These are phyloP conservation scores for Pichia sporocuriosa DNA, from an alignment of 805 yeast genomes.

Conservation along the genomic window DNA sequence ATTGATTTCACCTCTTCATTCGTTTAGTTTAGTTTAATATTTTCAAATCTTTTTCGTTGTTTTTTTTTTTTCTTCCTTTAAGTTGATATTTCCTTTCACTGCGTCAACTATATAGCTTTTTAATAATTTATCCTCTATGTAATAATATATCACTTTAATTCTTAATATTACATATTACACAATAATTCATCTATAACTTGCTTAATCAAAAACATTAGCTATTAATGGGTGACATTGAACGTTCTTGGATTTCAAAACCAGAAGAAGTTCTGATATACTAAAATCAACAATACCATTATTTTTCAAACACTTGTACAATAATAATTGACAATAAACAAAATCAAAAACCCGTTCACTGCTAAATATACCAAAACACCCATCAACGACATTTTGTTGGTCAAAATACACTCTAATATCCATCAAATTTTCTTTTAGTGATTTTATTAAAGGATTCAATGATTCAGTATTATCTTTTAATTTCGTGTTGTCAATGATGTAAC, in stretches of 20 bases:
- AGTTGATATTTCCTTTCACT: no score
- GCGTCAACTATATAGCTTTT: no score
- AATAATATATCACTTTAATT: no score
- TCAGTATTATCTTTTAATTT: background rate
- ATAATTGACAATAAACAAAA: constrained; percentile 17
- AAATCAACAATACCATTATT: background rate
- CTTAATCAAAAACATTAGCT: constrained; percentile 1
- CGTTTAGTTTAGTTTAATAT: no score
- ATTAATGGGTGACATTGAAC: constrained; percentile 17
- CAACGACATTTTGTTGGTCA: constrained; percentile 11
- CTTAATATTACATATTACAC: no score
- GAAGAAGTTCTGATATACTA: background rate
- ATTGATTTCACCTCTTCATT: no score
- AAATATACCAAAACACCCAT: constrained; percentile 29
- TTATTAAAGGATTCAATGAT: background rate
- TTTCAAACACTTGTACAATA: constrained; percentile 9
- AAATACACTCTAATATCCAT: constrained; percentile 10
- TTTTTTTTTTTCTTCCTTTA: no score
- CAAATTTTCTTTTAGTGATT: constrained; percentile 2
- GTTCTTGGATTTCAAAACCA: background rate
- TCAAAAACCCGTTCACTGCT: constrained; percentile 21
- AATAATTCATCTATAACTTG: background rate
- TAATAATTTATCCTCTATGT: no score
- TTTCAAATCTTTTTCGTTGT: no score
- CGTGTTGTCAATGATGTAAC: constrained; percentile 3